These are phyloP conservation scores for Blastomyces percursus DNA, from an alignment of 2,329 filamentous ascomycete species.

Conservation along the genomic window DNA sequence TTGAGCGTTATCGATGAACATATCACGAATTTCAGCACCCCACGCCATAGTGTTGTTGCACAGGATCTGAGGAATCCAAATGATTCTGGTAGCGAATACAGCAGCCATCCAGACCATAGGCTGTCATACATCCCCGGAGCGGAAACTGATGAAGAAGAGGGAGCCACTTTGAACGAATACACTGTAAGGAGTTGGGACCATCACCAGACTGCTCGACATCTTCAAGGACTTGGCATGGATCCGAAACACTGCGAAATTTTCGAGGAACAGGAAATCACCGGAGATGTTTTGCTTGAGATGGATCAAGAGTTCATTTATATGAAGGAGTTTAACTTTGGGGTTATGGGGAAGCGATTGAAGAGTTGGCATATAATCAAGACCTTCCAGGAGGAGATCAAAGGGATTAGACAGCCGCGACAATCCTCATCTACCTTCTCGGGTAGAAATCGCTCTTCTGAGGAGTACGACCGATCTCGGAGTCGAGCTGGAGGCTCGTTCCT, in stretches of 20 bases:
- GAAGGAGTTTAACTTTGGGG: slow-evolving; percentile 87
- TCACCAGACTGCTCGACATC: slow-evolving; percentile 73
- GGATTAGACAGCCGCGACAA: slow-evolving; percentile 38
- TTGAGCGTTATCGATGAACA: slow-evolving; percentile 95
- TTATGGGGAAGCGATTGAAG: slow-evolving; percentile 77
- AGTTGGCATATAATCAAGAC: slow-evolving; percentile 96
- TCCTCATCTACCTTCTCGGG: slow-evolving; percentile 33
- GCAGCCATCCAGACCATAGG: slow-evolving; percentile 62
- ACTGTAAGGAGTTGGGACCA: slow-evolving; percentile 75
- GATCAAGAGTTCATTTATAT: slow-evolving; percentile 91
- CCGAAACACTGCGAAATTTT: slow-evolving; percentile 89
- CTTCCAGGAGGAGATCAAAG: slow-evolving; percentile 75
- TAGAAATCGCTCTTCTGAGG: slow-evolving; percentile 31
- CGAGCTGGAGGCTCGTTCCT: slow-evolving; percentile 31
- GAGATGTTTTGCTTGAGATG: slow-evolving; percentile 87
- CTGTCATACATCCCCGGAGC: slow-evolving; percentile 78
- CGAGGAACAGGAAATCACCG: slow-evolving; percentile 86
- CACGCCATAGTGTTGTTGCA: slow-evolving; percentile 42
- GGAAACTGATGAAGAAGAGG: slow-evolving; percentile 85
- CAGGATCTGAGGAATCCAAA: slow-evolving; percentile 44
- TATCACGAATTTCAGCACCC: slow-evolving; percentile 71
- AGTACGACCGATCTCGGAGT: slow-evolving; percentile 34
- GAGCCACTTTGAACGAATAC: slow-evolving; percentile 53
- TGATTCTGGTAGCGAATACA: slow-evolving; percentile 85
- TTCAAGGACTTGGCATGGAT: slow-evolving; percentile 77